Conservation (phyloP, 345 rosid species). For the Chamaenerion angustifolium region DNA sequence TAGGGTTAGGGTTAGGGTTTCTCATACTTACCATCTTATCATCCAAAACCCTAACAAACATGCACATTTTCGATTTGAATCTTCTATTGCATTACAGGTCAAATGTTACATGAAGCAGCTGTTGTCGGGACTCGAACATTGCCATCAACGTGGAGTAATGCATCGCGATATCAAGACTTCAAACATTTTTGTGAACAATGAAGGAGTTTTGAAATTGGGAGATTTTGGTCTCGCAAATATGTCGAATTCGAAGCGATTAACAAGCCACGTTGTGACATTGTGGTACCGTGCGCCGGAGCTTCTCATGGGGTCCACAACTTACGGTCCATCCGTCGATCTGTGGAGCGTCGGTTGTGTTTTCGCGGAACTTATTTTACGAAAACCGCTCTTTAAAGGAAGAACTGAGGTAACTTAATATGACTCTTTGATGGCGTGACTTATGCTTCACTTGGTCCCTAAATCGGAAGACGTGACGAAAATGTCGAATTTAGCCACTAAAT, state of each 20-base stretch:
- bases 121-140: slow-evolving; percentile 79
- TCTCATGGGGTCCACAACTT: slow-evolving; percentile 75
- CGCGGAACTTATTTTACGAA: slow-evolving; percentile 80
- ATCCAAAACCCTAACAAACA: no score
- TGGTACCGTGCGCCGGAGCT: slow-evolving; percentile 96
- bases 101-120: slow-evolving; percentile 84
- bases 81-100: slow-evolving; percentile 19
- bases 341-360: slow-evolving; percentile 95
- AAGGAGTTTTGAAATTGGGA: slow-evolving; percentile 71
- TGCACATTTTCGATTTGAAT: not conserved
- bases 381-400: slow-evolving; percentile 82
- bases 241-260: slow-evolving; percentile 48
- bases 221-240: slow-evolving; percentile 90
- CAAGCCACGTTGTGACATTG: slow-evolving; percentile 88
- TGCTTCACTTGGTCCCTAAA: no score
- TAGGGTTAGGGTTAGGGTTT: no score
- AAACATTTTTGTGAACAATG: slow-evolving; percentile 65
- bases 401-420: slow-evolving; percentile 64
- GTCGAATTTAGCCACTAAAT: no score
- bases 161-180: slow-evolving; percentile 91
- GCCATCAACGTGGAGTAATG: slow-evolving; percentile 65
- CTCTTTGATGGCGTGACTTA: no score
- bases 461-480: no score
- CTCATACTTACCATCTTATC: no score
- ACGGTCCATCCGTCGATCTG: slow-evolving; percentile 69